Percentiles rank a stretch among this genome's conserved stretches.
These are phyloP conservation scores for Lecanicillium sp. DNA, from an alignment of 2,329 filamentous ascomycete genomes.

Conservation along the genomic window DNA sequence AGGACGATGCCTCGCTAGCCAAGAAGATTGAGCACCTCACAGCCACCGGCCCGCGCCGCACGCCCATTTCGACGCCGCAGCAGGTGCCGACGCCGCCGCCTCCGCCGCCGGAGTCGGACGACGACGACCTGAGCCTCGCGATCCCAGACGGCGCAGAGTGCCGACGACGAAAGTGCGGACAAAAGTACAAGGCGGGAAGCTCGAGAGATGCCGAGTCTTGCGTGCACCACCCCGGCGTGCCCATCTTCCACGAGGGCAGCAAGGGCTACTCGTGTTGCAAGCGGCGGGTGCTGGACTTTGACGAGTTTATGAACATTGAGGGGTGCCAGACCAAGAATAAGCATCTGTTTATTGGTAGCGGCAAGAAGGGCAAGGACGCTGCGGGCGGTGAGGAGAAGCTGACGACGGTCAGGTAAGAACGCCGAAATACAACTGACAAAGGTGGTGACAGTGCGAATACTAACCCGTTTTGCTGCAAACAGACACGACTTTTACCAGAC, in stretches of 20 bases:
- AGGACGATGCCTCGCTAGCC: conserved; percentile 32
- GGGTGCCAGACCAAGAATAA: conserved; percentile 76
- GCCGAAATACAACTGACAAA: conserved; percentile 3
- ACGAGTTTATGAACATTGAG: conserved; percentile 93
- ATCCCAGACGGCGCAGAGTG: conserved; percentile 71
- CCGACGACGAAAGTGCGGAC: conserved; percentile 67
- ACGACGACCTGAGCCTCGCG: conserved; percentile 69
- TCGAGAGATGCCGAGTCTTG: conserved; percentile 67
- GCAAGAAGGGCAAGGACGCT: conserved; percentile 49
- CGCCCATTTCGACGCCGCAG: conserved; percentile 33
- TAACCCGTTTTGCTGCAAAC: background rate
- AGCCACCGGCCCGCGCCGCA: conserved; percentile 33
- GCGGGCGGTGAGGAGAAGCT: conserved; percentile 63
- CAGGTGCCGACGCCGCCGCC: conserved; percentile 46
- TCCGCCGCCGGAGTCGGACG: conserved; percentile 69
- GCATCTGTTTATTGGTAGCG: conserved; percentile 80
- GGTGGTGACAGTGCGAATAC: background rate
- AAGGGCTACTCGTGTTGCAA: conserved; percentile 99
- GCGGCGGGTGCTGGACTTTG: conserved; percentile 88
- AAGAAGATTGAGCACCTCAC: conserved; percentile 47
- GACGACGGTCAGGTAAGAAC: conserved; percentile 68
- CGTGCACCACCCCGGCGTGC: conserved; percentile 78
- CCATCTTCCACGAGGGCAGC: conserved; percentile 95
- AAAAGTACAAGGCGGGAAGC: conserved; percentile 53
- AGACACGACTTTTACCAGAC: conserved; percentile 92